Evolutionary conservation across 2,329 filamentous ascomycete species (phyloP).

Genomic region (Dactylellina sp.): DNA sequence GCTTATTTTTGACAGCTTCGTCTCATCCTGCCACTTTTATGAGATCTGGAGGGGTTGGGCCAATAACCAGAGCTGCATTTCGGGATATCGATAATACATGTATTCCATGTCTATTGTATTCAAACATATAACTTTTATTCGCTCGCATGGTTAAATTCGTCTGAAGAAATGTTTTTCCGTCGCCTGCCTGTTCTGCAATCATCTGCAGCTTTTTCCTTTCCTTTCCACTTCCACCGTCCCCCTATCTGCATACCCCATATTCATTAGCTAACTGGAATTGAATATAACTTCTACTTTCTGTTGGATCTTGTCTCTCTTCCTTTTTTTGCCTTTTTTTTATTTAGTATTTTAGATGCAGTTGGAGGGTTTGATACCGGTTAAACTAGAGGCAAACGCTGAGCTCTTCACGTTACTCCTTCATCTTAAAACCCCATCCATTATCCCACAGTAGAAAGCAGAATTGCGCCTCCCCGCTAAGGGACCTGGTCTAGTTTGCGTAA

Average conservation of each 20-base stretch:
- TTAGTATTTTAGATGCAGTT: background rate
- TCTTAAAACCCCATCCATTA: constrained; percentile 16
- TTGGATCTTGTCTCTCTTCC: constrained; percentile 1
- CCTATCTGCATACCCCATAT: constrained; percentile 23
- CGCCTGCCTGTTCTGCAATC: constrained; percentile 37
- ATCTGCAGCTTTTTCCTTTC: constrained; percentile 9
- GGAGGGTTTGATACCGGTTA: constrained; percentile 43
- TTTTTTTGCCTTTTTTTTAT: constrained; percentile 1
- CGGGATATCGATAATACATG: constrained; percentile 40
- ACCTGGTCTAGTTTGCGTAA: constrained; percentile 3
- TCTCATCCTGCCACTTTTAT: constrained; percentile 40
- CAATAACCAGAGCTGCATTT: constrained; percentile 34
- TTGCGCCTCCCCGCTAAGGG: constrained; percentile 36
- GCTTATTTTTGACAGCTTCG: constrained; percentile 54
- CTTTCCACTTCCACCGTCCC: constrained; percentile 6
- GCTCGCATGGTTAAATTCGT: constrained; percentile 52
- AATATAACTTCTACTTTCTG: constrained; percentile 33
- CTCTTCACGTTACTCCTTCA: constrained; percentile 38
- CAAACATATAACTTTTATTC: constrained; percentile 33
- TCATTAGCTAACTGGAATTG: constrained; percentile 51
- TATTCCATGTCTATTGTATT: constrained; percentile 28
- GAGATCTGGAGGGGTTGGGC: constrained; percentile 35
- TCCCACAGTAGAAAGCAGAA: background rate
- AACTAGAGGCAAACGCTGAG: constrained; percentile 24
- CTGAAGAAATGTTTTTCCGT: constrained; percentile 52